Evolutionary conservation across 148 eudicot species (phyloP), one percentile per base, ranked within the genome.

Genomic region (Euryodendron excelsum): DNA sequence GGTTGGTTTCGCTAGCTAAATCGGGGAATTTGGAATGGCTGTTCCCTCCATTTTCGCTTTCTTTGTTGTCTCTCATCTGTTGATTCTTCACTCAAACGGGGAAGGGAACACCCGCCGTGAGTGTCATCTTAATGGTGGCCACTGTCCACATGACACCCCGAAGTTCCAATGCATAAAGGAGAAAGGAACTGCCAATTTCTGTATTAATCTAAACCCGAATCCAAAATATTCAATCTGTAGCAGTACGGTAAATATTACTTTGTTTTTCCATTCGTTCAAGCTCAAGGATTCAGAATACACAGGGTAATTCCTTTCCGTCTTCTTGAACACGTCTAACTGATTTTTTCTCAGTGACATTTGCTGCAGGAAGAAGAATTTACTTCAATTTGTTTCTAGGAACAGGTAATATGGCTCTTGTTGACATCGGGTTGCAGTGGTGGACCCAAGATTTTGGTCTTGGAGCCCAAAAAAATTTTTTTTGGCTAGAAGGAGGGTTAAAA

Each of bases 331-430:
- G 12, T 17, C 20, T 65, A 65, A 41, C 50, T 2, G 44, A 58
- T 58, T n/a, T 36, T 2, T 66, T 21, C 20, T 41, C 20, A 4
- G n/a, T 68, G 27, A 11, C 31, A 27, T 12, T 68, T 0, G 20
- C 39, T 68, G 52, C 52, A 68, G 72, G 72, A 68, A 37, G 25
- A n/a, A 68, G n/a, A n/a, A n/a, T n/a, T 18, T n/a, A 68, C 12
- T n/a, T 41, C 30, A 41, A 37, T 1, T n/a, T 41, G 31, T 21
- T 68, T 41, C 72, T 68, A 41, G 72, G 18, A 23, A 39, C 18
- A 68, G 72, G 72, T 68, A 68, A n/a, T n/a, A n/a, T n/a, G n/a
- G n/a, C n/a, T n/a, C n/a, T n/a, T n/a, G n/a, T n/a, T n/a, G n/a
- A n/a, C n/a, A n/a, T n/a, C n/a, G n/a, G n/a, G n/a, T n/a, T n/a